Evolutionary conservation across 2,329 filamentous ascomycete genomes (phyloP), one percentile per base, ranked within the genome.

Genomic region (Helicocarpus griseus): DNA sequence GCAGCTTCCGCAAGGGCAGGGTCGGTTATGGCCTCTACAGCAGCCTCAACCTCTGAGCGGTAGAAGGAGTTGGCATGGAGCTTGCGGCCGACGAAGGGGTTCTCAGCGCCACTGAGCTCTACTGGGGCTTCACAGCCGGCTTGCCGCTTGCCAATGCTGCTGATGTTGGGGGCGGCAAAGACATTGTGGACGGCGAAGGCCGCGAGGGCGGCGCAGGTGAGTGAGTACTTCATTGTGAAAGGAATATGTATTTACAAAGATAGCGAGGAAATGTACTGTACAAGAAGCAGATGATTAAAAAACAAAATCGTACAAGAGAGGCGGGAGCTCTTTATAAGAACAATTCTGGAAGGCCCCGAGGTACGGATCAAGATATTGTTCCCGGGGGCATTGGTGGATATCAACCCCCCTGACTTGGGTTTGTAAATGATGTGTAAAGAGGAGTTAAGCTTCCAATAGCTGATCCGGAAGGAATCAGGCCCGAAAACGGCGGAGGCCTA

Each of bases 1-100:
- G 75, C 74, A 54, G 87, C 67, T 14, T 77, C 79, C 7, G 83
- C 83, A 17, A 86, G 76, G 7, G 84, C 84, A 17, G 76, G 67
- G 33, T 63, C 74, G 51, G 72, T 70, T 31, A 79, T 72, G 57
- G 78, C 75, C 3, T 75, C 75, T 2, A 75, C 69, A 61, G 41
- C 41, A 45, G 41, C 41, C 24, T 22, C 41, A 29, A 45, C 41
- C 41, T 45, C 41, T 3, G n/a, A 7, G 22, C 41, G 41, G 41
- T 79, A 79, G 64, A 74, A 78, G 2, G 73, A 68, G 57, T 78
- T 78, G 31, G 70, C 72, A 54, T 77, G 78, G 40, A 76, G 70
- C 54, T 73, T 67, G 53, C 73, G 70, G 17, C 74, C 75, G 7
- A 65, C 64, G 53, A 78, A 77, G 0, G 75, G 73, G 59, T 79